Base-by-base conservation (phyloP, 495 filamentous ascomycete genomes). In the Letharia columbiana region DNA sequence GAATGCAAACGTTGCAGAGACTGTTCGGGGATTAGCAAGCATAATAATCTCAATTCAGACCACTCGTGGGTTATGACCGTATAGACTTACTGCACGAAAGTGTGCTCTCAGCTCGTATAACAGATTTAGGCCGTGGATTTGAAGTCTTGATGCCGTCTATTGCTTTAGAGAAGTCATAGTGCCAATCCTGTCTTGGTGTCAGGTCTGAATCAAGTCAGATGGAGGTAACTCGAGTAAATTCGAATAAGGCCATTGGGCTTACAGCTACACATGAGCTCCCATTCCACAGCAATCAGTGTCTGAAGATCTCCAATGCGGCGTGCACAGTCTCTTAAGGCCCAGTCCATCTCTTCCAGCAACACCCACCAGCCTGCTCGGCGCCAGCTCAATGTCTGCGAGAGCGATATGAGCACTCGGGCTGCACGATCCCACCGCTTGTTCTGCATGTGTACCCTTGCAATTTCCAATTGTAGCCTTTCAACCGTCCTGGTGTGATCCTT, bases 311-410 rank as follows among this genome's bases (percentile, higher is more conserved):
- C 83, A 17, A 81, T 73, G 61, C 82, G 81, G 0, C 80, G 71
- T 6, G 92, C 92, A 67, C 88, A 90, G 65, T 90, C 81, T 69
- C 91, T 83, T 50, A 96, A 78, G 13, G 81, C 79, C 88, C 88
- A 90, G 63, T 86, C 81, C 61, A 94, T 80, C 56, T 88, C 86
- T 73, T 86, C 85, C 63, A 90, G 85, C 52, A 72, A 31, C 50
- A 82, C 75, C 81, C 87, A 89, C 94, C 95, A 98, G 23, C 89
- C 86, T 69, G 95, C 88, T 44, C 75, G 76, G 56, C 94, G 84
- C 82, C 89, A 96, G 13, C 82, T 82, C 75, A 90, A 82, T 7
- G 78, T 82, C 61, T 86, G 78, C 92, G 89, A 96, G 0, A 90
- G 73, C 9, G 89, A 85, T 28, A 81, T 77, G 23, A 98, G 79